Percentiles rank a stretch among this genome's conserved stretches.
These are phyloP conservation scores for Nakaseomyces kungkrabaensis DNA, from an alignment of 1,139 yeast genomes.

Conservation along the genomic window DNA sequence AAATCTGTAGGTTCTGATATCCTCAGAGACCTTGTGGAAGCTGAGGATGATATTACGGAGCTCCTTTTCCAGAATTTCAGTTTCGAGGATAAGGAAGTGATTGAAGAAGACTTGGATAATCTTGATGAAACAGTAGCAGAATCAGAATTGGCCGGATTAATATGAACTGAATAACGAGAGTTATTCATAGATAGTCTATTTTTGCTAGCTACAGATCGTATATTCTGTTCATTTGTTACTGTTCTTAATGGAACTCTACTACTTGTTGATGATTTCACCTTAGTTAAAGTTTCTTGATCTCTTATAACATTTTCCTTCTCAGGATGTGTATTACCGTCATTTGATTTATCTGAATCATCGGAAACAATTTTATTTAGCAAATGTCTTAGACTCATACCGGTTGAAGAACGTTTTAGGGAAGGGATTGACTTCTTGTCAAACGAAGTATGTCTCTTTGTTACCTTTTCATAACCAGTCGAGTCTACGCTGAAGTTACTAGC, in stretches of 20 bases:
- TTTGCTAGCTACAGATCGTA: background rate
- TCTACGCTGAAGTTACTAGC: slow-evolving; percentile 8
- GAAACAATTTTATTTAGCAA: slow-evolving; percentile 21
- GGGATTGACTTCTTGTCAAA: slow-evolving; percentile 7
- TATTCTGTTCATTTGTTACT: background rate
- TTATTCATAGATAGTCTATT: background rate
- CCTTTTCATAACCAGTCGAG: background rate
- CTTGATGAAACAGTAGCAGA: background rate
- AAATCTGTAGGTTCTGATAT: slow-evolving; percentile 2
- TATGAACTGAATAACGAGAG: background rate
- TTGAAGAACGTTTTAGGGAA: slow-evolving; percentile 23
- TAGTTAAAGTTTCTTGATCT: background rate
- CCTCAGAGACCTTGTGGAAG: slow-evolving; percentile 9
- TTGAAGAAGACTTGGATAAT: slow-evolving; percentile 7
- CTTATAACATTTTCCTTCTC: slow-evolving; percentile 3
- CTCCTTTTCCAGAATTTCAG: slow-evolving; percentile 31
- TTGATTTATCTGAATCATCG: slow-evolving; percentile 10
- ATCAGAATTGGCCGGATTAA: background rate
- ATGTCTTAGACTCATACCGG: slow-evolving; percentile 26
- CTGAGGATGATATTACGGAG: slow-evolving; percentile 10
- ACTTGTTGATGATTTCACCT: background rate
- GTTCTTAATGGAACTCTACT: background rate
- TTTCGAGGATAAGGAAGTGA: slow-evolving; percentile 16
- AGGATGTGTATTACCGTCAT: background rate
- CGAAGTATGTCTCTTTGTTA: slow-evolving; percentile 1